Evolutionary conservation across 805 yeast genomes (phyloP), one percentile per base, ranked within the genome.

Genomic region (Suhomyces prunicola): DNA sequence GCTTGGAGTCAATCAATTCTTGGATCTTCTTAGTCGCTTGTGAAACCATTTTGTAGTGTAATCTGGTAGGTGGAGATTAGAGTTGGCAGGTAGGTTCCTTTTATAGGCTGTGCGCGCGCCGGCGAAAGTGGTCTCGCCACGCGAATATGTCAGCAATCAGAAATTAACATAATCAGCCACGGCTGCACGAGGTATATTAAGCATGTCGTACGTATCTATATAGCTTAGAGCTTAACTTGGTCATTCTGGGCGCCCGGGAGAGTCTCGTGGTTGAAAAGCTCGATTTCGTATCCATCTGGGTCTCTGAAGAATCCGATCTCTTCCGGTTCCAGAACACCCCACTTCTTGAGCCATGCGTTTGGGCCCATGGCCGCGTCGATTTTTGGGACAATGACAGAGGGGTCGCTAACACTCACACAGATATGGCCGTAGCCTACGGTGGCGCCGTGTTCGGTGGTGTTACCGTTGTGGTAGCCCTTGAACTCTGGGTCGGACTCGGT

Each of bases 221-320:
- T 24, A 19, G 17, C 5, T n/a, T 17, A 27, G 36, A 44, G 33
- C 13, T 46, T 23, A 27, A 47, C 4, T 3, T 35, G 8, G 22
- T 10, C 39, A 19, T 48, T 29, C 19, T 40, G 26, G 12, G 46
- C 6, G 7, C 46, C 48, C n/a, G 46, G 36, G 46, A 66, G 62
- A 19, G 64, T 54, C 39, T 63, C 70, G 44, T 71, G 67, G 50
- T 85, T 82, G 47, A 87, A 71, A 50, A 92, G 78, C 73, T 91
- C 96, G 60, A 93, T 76, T 54, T 85, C 79, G 76, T 93, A 94
- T 65, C 91, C 90, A 71, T 93, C 98, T 12, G 97, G 97, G 65
- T 93, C 99, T 54, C 78, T 76, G 51, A 93, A 68, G 61, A 90
- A 87, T 2, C 90, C 97, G 67, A 87, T 73, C 52, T 76, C 71